Evolutionary conservation across 2,329 filamentous ascomycete genomes (phyloP).

Genomic region (Trichoderma atrobrunneum): DNA sequence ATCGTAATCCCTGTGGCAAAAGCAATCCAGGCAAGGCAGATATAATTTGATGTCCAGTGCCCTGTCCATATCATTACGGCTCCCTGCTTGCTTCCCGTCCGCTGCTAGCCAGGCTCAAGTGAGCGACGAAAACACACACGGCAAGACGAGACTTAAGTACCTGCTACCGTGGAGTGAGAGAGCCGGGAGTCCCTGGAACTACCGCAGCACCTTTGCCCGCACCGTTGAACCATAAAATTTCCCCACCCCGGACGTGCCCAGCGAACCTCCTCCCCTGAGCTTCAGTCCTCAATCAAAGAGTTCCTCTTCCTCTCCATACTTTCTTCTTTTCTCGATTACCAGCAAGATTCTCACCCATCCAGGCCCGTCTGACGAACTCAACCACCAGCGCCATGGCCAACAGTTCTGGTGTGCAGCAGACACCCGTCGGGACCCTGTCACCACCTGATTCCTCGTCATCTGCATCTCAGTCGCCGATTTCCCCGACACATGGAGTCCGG

Average conservation of each 20-base stretch:
- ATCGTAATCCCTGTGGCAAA: background rate
- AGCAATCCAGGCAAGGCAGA: background rate
- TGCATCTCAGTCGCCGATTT: constrained; percentile 21
- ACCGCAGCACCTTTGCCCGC: background rate
- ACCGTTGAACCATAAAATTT: constrained; percentile 14
- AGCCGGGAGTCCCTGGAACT: constrained; percentile 11
- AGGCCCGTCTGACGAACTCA: background rate
- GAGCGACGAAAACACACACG: background rate
- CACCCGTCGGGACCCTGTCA: constrained; percentile 16
- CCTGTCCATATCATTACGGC: background rate
- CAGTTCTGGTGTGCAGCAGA: constrained; percentile 19
- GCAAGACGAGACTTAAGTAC: background rate
- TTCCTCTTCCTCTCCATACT: background rate
- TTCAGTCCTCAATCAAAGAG: background rate
- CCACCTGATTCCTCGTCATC: constrained; percentile 15
- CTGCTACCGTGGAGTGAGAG: background rate
- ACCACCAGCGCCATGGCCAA: constrained; percentile 16
- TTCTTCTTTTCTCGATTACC: background rate
- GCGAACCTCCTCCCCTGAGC: constrained; percentile 15
- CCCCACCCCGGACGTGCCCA: constrained; percentile 4
- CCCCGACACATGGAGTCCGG: constrained; percentile 14
- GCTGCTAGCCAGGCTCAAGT: background rate
- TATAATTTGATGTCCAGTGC: too few species aligned
- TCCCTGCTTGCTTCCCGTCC: background rate
- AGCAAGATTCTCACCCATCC: background rate